A percentile compares a stretch with the other conserved stretches of the same genome.
These are phyloP conservation scores for Ascobolus immersus DNA, from an alignment of 495 filamentous ascomycete genomes.

Conservation along the genomic window DNA sequence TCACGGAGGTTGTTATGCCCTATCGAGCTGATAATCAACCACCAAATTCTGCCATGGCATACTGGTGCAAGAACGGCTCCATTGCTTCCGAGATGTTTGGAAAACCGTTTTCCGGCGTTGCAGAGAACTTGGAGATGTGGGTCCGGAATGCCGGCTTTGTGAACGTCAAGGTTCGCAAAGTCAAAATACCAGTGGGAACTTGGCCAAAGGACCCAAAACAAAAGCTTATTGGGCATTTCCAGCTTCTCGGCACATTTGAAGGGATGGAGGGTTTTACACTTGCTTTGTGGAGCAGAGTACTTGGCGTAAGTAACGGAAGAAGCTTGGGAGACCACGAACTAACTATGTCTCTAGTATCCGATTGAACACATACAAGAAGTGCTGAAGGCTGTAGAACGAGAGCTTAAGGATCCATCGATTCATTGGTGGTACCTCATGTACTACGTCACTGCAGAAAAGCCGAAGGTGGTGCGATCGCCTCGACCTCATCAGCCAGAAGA, in stretches of 20 bases:
- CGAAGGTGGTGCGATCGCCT: too few relatives aligned
- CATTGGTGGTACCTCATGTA: too few relatives aligned
- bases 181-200: slow-evolving; percentile 6
- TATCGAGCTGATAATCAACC: slow-evolving; percentile 9
- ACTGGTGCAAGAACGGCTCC: slow-evolving; percentile 4
- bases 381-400: too few relatives aligned
- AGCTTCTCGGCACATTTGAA: slow-evolving; percentile 8
- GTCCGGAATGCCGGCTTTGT: slow-evolving; percentile 2
- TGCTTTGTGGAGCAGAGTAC: too few relatives aligned
- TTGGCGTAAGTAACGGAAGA: too few relatives aligned
- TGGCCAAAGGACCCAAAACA: slow-evolving; percentile 5
- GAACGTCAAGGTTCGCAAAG: slow-evolving; percentile 1
- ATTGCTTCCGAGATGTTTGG: slow-evolving; percentile 3
- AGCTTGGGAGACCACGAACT: too few relatives aligned
- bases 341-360: too few relatives aligned
- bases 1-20: slow-evolving; percentile 6
- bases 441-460: too few relatives aligned
- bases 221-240: slow-evolving; percentile 9
- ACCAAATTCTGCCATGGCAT: not conserved
- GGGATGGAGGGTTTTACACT: too few relatives aligned
- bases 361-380: too few relatives aligned
- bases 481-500: too few relatives aligned
- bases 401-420: too few relatives aligned
- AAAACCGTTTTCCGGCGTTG: slow-evolving; percentile 4
- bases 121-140: slow-evolving; percentile 4